Conservation (phyloP, 192 early-diverging fungal species). For the Coemansia sp. region DNA sequence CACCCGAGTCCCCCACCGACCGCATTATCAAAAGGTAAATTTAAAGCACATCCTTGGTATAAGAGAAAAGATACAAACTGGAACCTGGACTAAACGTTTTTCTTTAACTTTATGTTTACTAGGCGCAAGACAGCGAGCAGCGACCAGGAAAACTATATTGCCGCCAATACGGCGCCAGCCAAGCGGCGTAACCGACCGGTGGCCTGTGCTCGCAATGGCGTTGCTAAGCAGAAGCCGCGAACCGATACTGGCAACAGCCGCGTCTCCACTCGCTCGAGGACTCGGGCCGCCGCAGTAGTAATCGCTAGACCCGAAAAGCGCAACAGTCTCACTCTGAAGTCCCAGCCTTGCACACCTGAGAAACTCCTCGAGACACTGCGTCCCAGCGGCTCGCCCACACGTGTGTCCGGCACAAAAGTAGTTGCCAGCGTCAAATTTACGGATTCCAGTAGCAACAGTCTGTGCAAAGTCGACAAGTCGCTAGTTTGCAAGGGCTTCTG, state of each 20-base stretch:
- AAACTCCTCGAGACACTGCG: slow-evolving; percentile 25
- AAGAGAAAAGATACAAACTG: neutral
- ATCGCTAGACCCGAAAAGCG: neutral
- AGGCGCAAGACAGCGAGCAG: slow-evolving; percentile 9
- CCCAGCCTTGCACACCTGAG: slow-evolving; percentile 19
- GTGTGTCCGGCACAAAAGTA: slow-evolving; percentile 38
- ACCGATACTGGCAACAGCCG: neutral
- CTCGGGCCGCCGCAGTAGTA: neutral
- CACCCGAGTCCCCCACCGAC: slow-evolving; percentile 17
- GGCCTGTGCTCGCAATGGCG: neutral
- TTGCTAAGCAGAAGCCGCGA: neutral
- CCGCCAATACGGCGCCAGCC: neutral
- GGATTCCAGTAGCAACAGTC: neutral
- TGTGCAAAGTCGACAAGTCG: slow-evolving; percentile 51
- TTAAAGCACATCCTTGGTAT: neutral
- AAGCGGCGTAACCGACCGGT: neutral
- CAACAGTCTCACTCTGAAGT: neutral
- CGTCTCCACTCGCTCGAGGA: neutral
- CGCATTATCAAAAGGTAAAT: slow-evolving; percentile 15
- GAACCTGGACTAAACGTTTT: neutral
- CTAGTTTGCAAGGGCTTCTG: slow-evolving; percentile 48
- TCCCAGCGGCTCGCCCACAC: slow-evolving; percentile 43
- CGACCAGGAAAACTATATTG: slow-evolving; percentile 6
- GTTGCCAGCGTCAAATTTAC: slow-evolving; percentile 31
- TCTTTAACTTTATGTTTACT: neutral